Conservation (phyloP, 768 basidiomycete genomes). For the Chiua virens region DNA sequence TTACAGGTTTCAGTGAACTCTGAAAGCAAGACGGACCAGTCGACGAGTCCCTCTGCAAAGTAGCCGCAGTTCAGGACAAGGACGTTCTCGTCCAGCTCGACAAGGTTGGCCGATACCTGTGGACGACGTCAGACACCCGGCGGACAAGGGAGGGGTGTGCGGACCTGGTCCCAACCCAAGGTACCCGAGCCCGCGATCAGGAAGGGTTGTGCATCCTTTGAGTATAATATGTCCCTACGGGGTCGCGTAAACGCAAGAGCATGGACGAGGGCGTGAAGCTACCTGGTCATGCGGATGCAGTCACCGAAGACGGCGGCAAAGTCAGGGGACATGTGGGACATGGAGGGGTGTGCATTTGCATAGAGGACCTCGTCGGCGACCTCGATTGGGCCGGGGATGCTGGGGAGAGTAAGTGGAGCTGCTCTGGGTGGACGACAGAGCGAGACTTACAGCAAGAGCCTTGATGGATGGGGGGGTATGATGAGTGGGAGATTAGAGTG, state of each 20-base stretch:
- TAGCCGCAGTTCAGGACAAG: conserved; percentile 90
- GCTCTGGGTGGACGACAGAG: neutral
- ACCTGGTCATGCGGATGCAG: conserved; percentile 83
- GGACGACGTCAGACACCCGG: conserved; percentile 3
- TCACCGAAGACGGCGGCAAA: conserved; percentile 90
- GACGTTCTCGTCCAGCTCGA: conserved; percentile 76
- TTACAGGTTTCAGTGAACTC: neutral
- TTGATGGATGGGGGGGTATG: conserved; percentile 26
- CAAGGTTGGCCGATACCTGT: conserved; percentile 85
- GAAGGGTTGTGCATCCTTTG: conserved; percentile 83
- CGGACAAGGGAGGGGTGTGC: conserved; percentile 11
- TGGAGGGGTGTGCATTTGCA: conserved; percentile 90
- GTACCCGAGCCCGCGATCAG: conserved; percentile 94
- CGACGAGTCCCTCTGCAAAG: conserved; percentile 89
- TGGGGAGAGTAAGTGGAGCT: conserved; percentile 20
- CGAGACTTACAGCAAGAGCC: conserved; percentile 47
- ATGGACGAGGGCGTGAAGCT: neutral
- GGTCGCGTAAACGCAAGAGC: neutral
- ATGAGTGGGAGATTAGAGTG: conserved; percentile 17
- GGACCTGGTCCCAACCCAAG: conserved; percentile 92
- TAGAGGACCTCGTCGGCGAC: conserved; percentile 73
- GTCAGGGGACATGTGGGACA: conserved; percentile 87
- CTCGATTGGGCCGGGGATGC: conserved; percentile 66
- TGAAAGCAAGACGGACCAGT: conserved; percentile 54
- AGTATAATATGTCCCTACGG: conserved; percentile 70